These are phyloP conservation scores for Pisolithus marmoratus DNA, from an alignment of 768 basidiomycete genomes.

Conservation along the genomic window DNA sequence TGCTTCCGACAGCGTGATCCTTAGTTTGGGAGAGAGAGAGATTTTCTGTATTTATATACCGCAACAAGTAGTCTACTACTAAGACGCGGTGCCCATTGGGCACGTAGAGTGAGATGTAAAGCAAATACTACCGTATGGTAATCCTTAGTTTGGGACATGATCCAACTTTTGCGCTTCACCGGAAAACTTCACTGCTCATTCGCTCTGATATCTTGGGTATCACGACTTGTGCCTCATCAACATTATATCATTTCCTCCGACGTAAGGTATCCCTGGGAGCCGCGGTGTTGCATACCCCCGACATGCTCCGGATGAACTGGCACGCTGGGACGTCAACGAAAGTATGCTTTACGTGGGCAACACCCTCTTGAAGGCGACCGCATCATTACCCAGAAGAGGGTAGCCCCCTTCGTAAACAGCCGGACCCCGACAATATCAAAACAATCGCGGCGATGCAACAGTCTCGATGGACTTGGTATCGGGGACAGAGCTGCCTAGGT, in stretches of 20 bases:
- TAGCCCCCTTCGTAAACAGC: slow-evolving; percentile 33
- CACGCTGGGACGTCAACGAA: slow-evolving; percentile 44
- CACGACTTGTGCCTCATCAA: slow-evolving; percentile 39
- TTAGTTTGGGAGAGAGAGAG: too few species aligned
- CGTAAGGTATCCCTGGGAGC: slow-evolving; percentile 30
- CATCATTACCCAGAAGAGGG: slow-evolving; percentile 54
- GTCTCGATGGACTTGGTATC: slow-evolving; percentile 37
- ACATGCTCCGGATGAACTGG: slow-evolving; percentile 54
- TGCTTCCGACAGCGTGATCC: too few species aligned
- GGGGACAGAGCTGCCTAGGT: slow-evolving; percentile 10
- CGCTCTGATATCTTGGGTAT: slow-evolving; percentile 25
- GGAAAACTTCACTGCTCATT: slow-evolving; percentile 38
- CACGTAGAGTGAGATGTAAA: too few species aligned
- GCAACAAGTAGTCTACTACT: too few species aligned
- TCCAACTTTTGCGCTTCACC: slow-evolving; percentile 39
- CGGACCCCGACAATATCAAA: slow-evolving; percentile 25
- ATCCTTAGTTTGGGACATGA: slow-evolving; percentile 46
- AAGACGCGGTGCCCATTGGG: too few species aligned
- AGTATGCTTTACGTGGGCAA: slow-evolving; percentile 54
- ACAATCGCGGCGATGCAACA: slow-evolving; percentile 48
- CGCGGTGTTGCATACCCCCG: slow-evolving; percentile 47
- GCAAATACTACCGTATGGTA: too few species aligned
- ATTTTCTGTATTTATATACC: too few species aligned
- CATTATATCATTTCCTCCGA: slow-evolving; percentile 23
- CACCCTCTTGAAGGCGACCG: slow-evolving; percentile 49